phyloP scores from a whole-genome alignment of 2,329 filamentous ascomycete species.

The Tolypocladium tundrense region DNA sequence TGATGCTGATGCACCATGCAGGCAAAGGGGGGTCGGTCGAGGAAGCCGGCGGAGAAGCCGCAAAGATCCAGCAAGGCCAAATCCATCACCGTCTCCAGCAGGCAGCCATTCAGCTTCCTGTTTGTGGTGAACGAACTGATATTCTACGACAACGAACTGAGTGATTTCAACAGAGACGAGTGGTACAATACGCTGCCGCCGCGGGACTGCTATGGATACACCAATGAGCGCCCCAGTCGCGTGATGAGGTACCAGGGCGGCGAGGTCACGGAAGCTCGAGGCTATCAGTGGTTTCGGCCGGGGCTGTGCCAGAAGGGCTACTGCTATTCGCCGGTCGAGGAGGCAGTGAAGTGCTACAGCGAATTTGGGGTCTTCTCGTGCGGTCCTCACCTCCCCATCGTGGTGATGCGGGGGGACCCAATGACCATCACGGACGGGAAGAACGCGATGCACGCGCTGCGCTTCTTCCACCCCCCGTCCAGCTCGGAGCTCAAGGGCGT shows the following conservation, averaged over 20 bases:
- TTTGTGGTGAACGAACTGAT: constrained; percentile 28
- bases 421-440: background rate
- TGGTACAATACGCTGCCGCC: constrained; percentile 24
- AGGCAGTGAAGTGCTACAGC: constrained; percentile 9
- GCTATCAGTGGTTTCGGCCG: background rate
- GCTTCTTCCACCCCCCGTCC: constrained; percentile 13
- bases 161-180: constrained; percentile 6
- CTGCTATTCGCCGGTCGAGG: background rate
- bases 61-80: background rate
- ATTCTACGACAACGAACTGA: constrained; percentile 7
- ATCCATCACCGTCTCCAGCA: background rate
- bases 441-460: constrained; percentile 17
- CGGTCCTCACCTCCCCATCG: constrained; percentile 24
- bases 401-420: constrained; percentile 15
- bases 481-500: constrained; percentile 8
- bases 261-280: constrained; percentile 11
- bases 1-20: background rate
- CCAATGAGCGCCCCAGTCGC: constrained; percentile 14
- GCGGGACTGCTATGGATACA: constrained; percentile 9
- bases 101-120: constrained; percentile 18
- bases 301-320: background rate
- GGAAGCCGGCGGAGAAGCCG: constrained; percentile 1
- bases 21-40: background rate
- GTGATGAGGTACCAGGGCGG: constrained; percentile 27
- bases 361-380: constrained; percentile 23